Base-by-base conservation (phyloP, 768 basidiomycete genomes). In the Termitomyces sp. region DNA sequence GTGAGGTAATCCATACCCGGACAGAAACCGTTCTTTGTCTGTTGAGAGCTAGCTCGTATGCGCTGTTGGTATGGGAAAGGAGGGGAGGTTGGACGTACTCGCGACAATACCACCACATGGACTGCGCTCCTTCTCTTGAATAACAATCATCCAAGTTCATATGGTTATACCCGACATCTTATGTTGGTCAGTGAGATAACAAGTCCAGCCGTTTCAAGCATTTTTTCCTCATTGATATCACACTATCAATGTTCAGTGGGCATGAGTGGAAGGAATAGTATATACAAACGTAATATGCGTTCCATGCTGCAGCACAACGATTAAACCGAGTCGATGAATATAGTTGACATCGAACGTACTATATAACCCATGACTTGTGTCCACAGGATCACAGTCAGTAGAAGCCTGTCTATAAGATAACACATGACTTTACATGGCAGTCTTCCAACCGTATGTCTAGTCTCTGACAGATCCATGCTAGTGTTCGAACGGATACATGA, bases 131-230 rank as follows among this genome's bases (percentile, higher is more conserved):
- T 77, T 83, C 69, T 85, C 81, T n/a, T 0, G 86, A 78, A 56
- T 81, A 88, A 63, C 86, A 88, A 63, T 87, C 86, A 59, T 88
- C 86, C 52, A 88, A 72, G 62, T 87, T 87, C 62, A 88, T 72
- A 60, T 81, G 76, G 52, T 78, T 71, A 59, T 88, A 88, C 6
- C 86, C 86, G 30, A 74, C 82, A 50, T 76, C 82, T 83, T 86
- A 54, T 6, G 46, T 31, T 18, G 30, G 7, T 20, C 8, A 7
- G 4, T 18, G 12, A 34, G 33, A 0, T 13, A 34, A 12, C 31
- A 34, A 80, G 63, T 6, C 76, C 62, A 1, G 85, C 83, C 1
- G 79, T 81, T 59, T 78, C 69, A n/a, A 86, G 65, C n/a, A 86
- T 69, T 30, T 84, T 72, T n/a, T 70, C 68, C 62, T 86, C 82